A percentile compares a stretch with the other conserved stretches of the same genome.
Conservation (phyloP, 140 eudicot species). For the Cichorium intybus region DNA sequence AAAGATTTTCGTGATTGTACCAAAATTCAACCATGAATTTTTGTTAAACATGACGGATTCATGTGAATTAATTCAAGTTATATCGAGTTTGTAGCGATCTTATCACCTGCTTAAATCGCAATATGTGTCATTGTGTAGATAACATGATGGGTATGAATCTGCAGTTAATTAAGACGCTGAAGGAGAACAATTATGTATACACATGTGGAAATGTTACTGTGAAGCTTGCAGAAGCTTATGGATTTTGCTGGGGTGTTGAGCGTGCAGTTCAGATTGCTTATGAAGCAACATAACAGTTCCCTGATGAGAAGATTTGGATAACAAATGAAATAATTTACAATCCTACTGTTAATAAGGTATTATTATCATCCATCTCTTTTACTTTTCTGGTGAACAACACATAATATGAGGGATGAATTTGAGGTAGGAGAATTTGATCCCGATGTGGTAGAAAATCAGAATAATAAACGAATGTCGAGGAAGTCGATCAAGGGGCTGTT, state of each 20-base stretch:
- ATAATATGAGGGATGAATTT: conserved; percentile 80
- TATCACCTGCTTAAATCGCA: too few relatives aligned
- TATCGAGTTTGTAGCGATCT: background rate
- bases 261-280: conserved; percentile 88
- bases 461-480: conserved; percentile 35
- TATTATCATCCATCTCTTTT: background rate
- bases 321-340: conserved; percentile 84
- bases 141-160: background rate
- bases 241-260: conserved; percentile 99
- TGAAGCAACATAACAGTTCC: conserved; percentile 87
- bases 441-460: conserved; percentile 51
- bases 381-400: background rate
- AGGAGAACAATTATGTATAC: conserved; percentile 74
- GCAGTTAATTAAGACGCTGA: conserved; percentile 41
- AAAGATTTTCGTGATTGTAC: background rate
- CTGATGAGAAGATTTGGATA: conserved; percentile 73
- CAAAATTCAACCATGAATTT: background rate
- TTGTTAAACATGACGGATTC: background rate
- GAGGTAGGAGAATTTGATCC: conserved; percentile 83
- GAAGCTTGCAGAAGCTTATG: conserved; percentile 77
- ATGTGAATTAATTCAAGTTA: background rate
- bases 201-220: conserved; percentile 93
- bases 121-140: background rate
- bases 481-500: conserved; percentile 30
- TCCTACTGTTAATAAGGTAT: conserved; percentile 69